Base-by-base conservation (phyloP, 2,329 filamentous ascomycete genomes). In the Exophiala aquamarina region DNA sequence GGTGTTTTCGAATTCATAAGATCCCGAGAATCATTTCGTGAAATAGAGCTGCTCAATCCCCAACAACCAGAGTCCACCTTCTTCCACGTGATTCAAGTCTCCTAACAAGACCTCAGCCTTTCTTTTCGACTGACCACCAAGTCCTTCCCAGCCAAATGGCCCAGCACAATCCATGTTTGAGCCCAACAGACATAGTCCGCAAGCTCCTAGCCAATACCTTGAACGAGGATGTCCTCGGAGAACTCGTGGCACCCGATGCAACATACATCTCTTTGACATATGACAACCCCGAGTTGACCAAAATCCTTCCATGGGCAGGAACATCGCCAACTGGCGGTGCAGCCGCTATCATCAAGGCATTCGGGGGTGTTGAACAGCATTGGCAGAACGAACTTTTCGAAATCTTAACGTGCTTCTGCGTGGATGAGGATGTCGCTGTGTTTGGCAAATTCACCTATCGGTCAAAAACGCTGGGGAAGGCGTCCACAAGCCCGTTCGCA, bases 401-500 rank as follows among this genome's bases (percentile, higher is more conserved):
- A 13, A 37, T 54, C 18, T 38, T 40, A 18, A 20, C 44, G 6
- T 19, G 52, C 20, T 53, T 53, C 33, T 29, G 37, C 11, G 38
- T 32, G 21, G 51, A 49, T n/a, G 17, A 41, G 19, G 32, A 54
- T 43, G 51, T 54, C 14, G 51, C 51, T 7, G 51, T 45, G 8
- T 54, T 54, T 26, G 49, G 51, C 11, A 40, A 23, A 4, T 53
- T 53, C 23, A 53, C 38, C 13, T 49, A 53, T 32, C 37, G 49
- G 9, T 41, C 41, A 7, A 18, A 39, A 21, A 36, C 29, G 2
- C 19, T 49, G 38, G 50, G 50, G 9, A 41, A 52, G 44, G 23
- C 13, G 14, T 28, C 17, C 32, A 49, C 50, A 15, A 53, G 49
- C n/a, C 51, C 51, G 26, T 53, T 53, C 26, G 34, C 23, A 4